These are phyloP conservation scores for Aurantiochytrium sp. DNA, from an alignment of 108 stramenopile species.

Conservation along the genomic window DNA sequence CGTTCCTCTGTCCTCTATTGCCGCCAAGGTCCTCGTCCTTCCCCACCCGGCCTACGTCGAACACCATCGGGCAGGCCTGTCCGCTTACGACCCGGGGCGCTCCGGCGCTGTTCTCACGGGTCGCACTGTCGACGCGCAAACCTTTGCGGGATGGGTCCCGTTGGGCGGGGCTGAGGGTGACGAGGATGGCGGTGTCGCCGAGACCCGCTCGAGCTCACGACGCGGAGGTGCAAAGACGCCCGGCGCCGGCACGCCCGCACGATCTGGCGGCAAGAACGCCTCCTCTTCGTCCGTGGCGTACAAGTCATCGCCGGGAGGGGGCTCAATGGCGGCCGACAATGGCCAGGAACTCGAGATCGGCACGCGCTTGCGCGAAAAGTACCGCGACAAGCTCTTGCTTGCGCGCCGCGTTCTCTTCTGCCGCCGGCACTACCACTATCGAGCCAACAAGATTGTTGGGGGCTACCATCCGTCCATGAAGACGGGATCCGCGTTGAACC, in stretches of 20 bases:
- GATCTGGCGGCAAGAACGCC: no score
- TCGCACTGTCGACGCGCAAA: background rate
- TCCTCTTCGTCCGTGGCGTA: background rate
- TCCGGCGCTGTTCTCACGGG: background rate
- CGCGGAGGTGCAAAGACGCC: background rate
- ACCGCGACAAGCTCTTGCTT: background rate
- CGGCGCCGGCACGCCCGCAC: no score
- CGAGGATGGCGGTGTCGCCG: background rate
- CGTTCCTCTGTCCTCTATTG: background rate
- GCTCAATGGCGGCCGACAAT: no score
- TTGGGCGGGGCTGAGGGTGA: background rate
- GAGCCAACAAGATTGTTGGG: background rate
- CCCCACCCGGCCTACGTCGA: background rate
- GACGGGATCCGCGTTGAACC: background rate
- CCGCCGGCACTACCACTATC: constrained; percentile 22
- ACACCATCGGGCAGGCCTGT: background rate
- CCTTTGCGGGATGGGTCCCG: background rate
- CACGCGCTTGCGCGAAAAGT: background rate
- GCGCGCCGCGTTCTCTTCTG: background rate
- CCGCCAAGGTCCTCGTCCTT: background rate
- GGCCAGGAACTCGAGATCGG: background rate
- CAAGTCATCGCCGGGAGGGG: background rate
- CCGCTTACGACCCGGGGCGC: background rate
- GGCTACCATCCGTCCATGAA: background rate
- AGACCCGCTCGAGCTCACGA: background rate